Evolutionary conservation across 1,139 yeast genomes (phyloP).

Genomic region (Geotrichum europaeum): DNA sequence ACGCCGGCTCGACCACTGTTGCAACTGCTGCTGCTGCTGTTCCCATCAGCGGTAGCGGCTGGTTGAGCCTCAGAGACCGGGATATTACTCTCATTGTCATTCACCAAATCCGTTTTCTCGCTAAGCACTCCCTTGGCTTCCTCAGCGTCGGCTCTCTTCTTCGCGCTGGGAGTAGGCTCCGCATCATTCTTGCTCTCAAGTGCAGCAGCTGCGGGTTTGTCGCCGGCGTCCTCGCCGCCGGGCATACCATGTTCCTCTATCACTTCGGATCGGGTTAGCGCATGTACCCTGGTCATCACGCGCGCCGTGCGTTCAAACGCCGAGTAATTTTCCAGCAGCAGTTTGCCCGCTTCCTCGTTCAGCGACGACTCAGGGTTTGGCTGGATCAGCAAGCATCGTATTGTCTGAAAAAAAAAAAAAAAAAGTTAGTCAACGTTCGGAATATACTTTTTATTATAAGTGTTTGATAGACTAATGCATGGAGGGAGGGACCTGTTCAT

Average conservation of each 20-base stretch:
- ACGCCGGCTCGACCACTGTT: too few species aligned
- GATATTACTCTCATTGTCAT: background rate
- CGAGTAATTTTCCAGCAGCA: slow-evolving; percentile 30
- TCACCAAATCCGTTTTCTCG: background rate
- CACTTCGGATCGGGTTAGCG: slow-evolving; percentile 19
- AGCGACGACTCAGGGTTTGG: slow-evolving; percentile 36
- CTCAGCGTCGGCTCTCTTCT: background rate
- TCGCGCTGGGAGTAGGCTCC: background rate
- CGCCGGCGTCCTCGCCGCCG: background rate
- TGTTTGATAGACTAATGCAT: background rate
- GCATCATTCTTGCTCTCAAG: background rate
- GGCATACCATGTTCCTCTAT: slow-evolving; percentile 5
- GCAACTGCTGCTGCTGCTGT: too few species aligned
- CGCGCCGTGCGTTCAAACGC: slow-evolving; percentile 30
- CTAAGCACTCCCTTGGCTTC: background rate
- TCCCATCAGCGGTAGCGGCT: background rate
- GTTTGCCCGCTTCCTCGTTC: slow-evolving; percentile 35
- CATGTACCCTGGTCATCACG: slow-evolving; percentile 33
- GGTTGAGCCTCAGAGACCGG: background rate
- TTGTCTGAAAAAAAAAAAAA: slow-evolving; percentile 21
- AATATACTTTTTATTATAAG: background rate
- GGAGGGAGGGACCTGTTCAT: too few species aligned
- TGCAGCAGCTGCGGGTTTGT: background rate
- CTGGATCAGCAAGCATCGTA: slow-evolving; percentile 33
- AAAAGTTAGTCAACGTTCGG: background rate